Evolutionary conservation across 2,329 filamentous ascomycete genomes (phyloP), one percentile per base, ranked within the genome.

Genomic region (Pezicula radicicola): DNA sequence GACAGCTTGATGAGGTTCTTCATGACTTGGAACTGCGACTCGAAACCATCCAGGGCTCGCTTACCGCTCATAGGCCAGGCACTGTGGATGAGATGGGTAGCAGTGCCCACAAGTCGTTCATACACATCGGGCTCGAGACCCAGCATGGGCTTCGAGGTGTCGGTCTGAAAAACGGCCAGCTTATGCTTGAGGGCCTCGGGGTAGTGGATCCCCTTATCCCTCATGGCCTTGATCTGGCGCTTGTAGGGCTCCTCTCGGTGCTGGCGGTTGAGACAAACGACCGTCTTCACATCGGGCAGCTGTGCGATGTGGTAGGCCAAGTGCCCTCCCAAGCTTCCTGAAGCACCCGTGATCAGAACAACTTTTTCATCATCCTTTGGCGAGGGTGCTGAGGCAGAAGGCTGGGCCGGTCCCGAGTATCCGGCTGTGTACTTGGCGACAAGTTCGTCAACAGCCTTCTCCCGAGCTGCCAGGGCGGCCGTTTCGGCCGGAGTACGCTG

Each of bases 31-130:
- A 80, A 69, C 55, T 79, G 75, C 0, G 68, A 35, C 50, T 74
- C 72, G 50, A 75, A 77, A 2, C 59, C 66, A 1, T 49, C 46
- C 0, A 78, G 3, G 0, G 70, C 60, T 3, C 73, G 66, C 46
- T 65, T 75, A 7, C 60, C 61, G 49, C 66, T 74, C 75, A 80
- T 79, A 1, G 71, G 72, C 75, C 76, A 81, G 0, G 76, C 77
- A 46, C 75, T 78, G 60, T 80, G 76, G 19, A 78, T 52, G 40
- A 83, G 72, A 53, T 79, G 73, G 0, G 78, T 81, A 7, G 73
- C 74, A 2, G 48, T 58, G 0, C 55, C n/a, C 0, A 65, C 59
- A 1, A 82, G 67, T 0, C 46, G 18, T 3, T 62, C 40, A 56
- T 81, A 80, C 1, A 69, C 63, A 4, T 58, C 40, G 0, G 51